A percentile compares a stretch with the other conserved stretches of the same genome.
Evolutionary conservation across 192 early-diverging fungal species (phyloP).

Genomic region (Coemansia aciculifera): DNA sequence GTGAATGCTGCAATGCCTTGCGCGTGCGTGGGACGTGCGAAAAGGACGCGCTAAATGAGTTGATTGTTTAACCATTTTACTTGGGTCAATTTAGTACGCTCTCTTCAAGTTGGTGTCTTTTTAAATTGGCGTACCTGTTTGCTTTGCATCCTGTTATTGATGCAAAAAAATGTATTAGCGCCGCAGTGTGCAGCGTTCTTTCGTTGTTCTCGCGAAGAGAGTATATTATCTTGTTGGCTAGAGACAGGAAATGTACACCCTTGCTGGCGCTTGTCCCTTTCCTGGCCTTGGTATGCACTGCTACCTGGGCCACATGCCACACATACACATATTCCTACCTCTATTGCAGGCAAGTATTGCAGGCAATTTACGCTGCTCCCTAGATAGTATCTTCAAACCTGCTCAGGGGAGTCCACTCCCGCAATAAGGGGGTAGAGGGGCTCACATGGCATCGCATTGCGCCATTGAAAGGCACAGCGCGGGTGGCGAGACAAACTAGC

Average conservation of each 20-base stretch:
- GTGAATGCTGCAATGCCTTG: neutral
- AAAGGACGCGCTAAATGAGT: neutral
- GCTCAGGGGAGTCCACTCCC: constrained; percentile 12
- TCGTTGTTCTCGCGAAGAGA: neutral
- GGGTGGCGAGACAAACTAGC: constrained; percentile 3
- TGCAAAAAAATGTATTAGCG: constrained; percentile 14
- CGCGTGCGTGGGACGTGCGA: neutral
- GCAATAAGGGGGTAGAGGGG: constrained; percentile 8
- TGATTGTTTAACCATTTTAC: neutral
- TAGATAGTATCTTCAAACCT: constrained; percentile 7
- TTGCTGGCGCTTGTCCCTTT: neutral
- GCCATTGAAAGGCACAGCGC: constrained; percentile 3
- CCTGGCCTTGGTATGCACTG: constrained; percentile 9
- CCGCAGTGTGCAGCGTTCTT: constrained; percentile 3
- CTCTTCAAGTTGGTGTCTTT: neutral
- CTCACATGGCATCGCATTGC: constrained; percentile 15
- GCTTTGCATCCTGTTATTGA: neutral
- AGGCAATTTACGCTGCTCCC: constrained; percentile 7
- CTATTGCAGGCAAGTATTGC: constrained; percentile 1
- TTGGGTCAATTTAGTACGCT: neutral
- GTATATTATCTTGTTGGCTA: neutral
- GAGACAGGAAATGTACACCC: neutral
- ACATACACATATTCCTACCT: neutral
- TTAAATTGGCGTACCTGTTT: neutral
- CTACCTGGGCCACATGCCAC: constrained; percentile 11